These are phyloP conservation scores for Xerocomellus amylosporus DNA, from an alignment of 768 basidiomycete genomes.

Conservation along the genomic window DNA sequence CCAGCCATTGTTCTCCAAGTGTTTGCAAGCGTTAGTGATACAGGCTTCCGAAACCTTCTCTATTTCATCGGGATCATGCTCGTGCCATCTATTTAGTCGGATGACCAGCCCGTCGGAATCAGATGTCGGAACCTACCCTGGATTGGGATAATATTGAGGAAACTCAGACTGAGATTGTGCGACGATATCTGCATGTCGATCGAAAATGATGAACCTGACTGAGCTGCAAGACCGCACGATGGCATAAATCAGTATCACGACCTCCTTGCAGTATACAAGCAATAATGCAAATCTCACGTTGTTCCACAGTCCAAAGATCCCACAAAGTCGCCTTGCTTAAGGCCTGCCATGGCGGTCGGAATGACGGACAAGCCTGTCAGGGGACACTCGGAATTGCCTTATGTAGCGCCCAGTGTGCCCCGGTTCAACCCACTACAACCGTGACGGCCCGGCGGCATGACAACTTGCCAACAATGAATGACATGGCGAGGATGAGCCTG, in stretches of 20 bases:
- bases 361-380: neutral
- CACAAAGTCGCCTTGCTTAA: conserved; percentile 76
- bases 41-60: conserved; percentile 70
- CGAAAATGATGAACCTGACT: conserved; percentile 88
- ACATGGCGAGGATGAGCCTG: neutral
- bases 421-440: no score
- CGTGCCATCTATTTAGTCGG: conserved; percentile 72
- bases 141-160: conserved; percentile 87
- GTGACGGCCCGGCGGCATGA: neutral
- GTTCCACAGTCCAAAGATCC: conserved; percentile 94
- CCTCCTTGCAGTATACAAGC: neutral
- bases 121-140: conserved; percentile 52
- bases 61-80: conserved; percentile 87
- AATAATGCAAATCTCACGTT: conserved; percentile 55
- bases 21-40: conserved; percentile 66
- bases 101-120: neutral
- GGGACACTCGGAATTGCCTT: conserved; percentile 10
- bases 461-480: neutral
- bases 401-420: neutral
- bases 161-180: conserved; percentile 91
- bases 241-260: neutral
- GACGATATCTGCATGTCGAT: conserved; percentile 82
- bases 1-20: conserved; percentile 76
- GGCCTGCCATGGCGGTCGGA: conserved; percentile 29
- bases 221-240: conserved; percentile 48